phyloP scores from a whole-genome alignment of 768 basidiomycete genomes.

The Mycena venus region DNA sequence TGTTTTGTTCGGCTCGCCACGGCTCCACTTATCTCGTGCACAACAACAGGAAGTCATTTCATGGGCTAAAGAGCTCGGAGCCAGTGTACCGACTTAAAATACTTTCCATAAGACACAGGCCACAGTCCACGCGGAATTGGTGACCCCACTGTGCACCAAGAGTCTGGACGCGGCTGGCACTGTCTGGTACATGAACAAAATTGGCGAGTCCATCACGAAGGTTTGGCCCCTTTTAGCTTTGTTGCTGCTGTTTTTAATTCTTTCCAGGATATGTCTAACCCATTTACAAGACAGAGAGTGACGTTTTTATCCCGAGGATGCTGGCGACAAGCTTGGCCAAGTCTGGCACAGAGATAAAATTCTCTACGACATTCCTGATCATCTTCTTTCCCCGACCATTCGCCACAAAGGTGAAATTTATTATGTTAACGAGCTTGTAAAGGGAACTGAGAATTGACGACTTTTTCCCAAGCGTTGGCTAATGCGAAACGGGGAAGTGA shows the following conservation, averaged over 20 bases:
- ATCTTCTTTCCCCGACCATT: neutral
- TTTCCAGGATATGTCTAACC: too few species aligned
- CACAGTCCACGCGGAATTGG: neutral
- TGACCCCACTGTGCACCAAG: neutral
- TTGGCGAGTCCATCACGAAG: neutral
- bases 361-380: constrained; percentile 1
- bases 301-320: neutral
- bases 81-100: neutral
- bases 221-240: too few species aligned
- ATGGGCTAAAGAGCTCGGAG: neutral
- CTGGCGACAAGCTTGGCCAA: neutral
- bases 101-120: neutral
- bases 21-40: neutral
- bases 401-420: neutral
- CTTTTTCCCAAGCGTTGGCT: too few species aligned
- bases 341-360: constrained; percentile 1
- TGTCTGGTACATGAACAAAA: neutral
- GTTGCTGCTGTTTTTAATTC: too few species aligned
- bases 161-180: neutral
- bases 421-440: constrained; percentile 1
- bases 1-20: neutral
- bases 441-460: too few species aligned
- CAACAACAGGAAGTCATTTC: neutral
- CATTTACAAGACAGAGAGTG: neutral
- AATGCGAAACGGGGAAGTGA: too few species aligned